Evolutionary conservation across 2,329 filamentous ascomycete genomes (phyloP).

Genomic region (Ophiocordyceps camponoti-rufipedis): DNA sequence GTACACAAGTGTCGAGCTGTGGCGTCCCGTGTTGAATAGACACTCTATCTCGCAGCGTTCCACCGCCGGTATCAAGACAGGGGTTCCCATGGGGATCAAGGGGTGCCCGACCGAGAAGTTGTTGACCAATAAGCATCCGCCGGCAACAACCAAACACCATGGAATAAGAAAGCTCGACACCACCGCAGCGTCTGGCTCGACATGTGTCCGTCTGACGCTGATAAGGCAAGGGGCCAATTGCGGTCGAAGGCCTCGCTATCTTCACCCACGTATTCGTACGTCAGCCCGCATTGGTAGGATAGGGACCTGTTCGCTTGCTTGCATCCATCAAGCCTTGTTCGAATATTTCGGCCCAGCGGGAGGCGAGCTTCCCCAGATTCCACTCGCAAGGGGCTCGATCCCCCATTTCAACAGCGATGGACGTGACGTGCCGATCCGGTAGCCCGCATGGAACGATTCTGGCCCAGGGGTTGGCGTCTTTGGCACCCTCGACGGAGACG

Average conservation of each 20-base stretch:
- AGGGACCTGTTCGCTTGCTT: neutral
- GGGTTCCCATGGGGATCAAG: too few relatives aligned
- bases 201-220: neutral
- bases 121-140: too few relatives aligned
- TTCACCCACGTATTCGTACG: neutral
- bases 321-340: slow-evolving; percentile 14
- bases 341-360: slow-evolving; percentile 15
- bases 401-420: slow-evolving; percentile 36
- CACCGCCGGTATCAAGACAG: neutral
- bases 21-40: neutral
- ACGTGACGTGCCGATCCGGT: slow-evolving; percentile 63
- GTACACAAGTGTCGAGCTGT: neutral
- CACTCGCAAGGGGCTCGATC: slow-evolving; percentile 4
- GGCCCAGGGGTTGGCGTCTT: slow-evolving; percentile 30
- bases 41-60: neutral
- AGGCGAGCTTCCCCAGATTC: slow-evolving; percentile 12
- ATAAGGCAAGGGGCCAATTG: neutral
- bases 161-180: neutral
- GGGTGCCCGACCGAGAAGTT: too few relatives aligned
- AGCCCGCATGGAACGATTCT: slow-evolving; percentile 85
- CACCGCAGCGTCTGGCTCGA: neutral
- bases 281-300: neutral
- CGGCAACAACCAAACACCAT: neutral
- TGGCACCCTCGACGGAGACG: slow-evolving; percentile 29
- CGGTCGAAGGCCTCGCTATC: neutral